Percentiles rank a stretch among this genome's conserved stretches.
phyloP scores from a whole-genome alignment of 257 asterid genomes.

The Solanum corneliomulleri region DNA sequence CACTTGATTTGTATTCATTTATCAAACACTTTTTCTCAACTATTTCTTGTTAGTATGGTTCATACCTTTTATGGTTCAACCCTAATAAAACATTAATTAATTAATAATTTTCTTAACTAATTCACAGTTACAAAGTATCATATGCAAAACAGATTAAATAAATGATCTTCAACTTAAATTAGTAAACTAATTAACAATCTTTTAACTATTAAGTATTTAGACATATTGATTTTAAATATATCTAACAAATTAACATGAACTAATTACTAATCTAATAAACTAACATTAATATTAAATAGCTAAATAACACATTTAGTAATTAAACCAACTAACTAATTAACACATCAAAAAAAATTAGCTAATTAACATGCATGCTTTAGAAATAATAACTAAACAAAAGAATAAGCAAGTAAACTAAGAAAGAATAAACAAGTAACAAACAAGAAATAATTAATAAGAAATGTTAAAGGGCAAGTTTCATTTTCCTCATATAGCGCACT shows the following conservation, averaged over 20 bases:
- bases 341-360: not conserved
- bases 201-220: not conserved
- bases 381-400: not conserved
- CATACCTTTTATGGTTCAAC: not conserved
- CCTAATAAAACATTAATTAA: not conserved
- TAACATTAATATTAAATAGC: not conserved
- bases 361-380: not conserved
- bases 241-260: not conserved
- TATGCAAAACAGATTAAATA: not conserved
- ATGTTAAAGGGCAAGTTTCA: not conserved
- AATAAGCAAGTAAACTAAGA: not conserved
- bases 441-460: no score
- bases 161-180: not conserved
- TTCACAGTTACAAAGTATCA: not conserved
- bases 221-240: not conserved
- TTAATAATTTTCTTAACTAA: not conserved
- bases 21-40: not conserved
- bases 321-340: not conserved
- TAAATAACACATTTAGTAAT: no score
- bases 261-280: no score
- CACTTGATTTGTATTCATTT: not conserved
- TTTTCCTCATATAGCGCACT: not conserved
- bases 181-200: not conserved
- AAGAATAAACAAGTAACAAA: not conserved
- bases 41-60: not conserved